phyloP scores from a whole-genome alignment of 2,329 filamentous ascomycete species.

The Aureobasidium pullulans region DNA sequence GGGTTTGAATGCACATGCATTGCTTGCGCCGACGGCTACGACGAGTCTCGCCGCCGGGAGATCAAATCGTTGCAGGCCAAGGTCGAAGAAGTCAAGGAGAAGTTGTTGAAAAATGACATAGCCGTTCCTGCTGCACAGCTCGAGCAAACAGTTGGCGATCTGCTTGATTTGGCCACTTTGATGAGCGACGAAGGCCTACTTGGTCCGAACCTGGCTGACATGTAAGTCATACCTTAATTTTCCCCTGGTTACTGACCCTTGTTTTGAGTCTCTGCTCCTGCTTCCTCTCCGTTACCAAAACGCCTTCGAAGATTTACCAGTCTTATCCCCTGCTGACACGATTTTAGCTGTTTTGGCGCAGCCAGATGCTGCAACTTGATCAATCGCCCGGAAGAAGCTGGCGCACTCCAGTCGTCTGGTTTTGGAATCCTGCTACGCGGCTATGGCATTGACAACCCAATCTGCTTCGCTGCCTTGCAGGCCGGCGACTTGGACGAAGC shows the following conservation, averaged over 20 bases:
- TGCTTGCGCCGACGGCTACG: conserved; percentile 19
- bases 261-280: neutral
- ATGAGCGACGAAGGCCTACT: conserved; percentile 18
- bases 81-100: neutral
- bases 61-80: neutral
- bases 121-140: neutral
- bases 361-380: neutral
- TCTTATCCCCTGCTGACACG: neutral
- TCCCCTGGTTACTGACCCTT: neutral
- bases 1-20: conserved; percentile 25
- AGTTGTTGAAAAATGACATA: neutral
- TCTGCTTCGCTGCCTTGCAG: neutral
- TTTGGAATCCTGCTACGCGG: neutral
- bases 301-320: neutral
- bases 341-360: conserved; percentile 5
- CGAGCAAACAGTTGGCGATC: conserved; percentile 4
- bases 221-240: neutral
- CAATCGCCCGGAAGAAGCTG: neutral
- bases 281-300: neutral
- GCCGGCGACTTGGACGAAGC: neutral
- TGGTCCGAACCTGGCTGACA: conserved; percentile 4
- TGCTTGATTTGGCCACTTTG: conserved; percentile 17
- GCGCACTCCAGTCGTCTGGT: neutral
- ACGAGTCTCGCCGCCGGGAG: neutral
- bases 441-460: conserved; percentile 9